Evolutionary conservation across 331 rosid species (phyloP), one percentile per base, ranked within the genome.

Genomic region (Pyrus hybrid): DNA sequence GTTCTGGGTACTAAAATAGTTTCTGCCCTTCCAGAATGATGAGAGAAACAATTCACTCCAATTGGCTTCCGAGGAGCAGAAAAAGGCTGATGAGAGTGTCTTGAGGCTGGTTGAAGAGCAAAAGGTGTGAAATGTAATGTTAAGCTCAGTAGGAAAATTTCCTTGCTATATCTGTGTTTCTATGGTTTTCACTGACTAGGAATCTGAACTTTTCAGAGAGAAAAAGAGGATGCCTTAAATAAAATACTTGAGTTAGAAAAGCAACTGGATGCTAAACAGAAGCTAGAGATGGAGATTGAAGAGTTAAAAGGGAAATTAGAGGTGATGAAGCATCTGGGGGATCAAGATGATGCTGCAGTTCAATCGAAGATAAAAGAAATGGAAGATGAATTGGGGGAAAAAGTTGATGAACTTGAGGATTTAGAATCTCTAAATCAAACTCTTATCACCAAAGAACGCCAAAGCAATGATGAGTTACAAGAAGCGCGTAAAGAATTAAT

Each of bases 241-340:
- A 92, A 88, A 86, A 90, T 95, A 58, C 86, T 95, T 80, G 83
- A 79, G 83, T 81, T 95, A 88, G 91, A 92, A 82, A 92, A 89
- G 84, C 90, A 92, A 83, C 83, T 95, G 77, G 96, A 92, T 81
- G 97, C 89, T 43, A 92, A 95, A 76, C 99, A 92, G 84, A 88
- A 92, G 67, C 83, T 95, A 76, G 93, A 92, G 80, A 90, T 95
- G 93, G 99, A 95, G 82, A 92, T 95, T 68, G 92, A 89, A 80
- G 92, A 90, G 78, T 60, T 95, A 43, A 95, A 84, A 84, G 99
- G 99, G 54, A 95, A 92, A 77, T 57, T 95, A 63, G 89, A 92
- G 78, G 97, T 95, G 79, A 86, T 92, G 97, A 89, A 86, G 85
- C 97, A 95, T 90, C 97, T 92, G 58, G 99, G 87, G 76, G 91